Percentiles rank a stretch among this genome's conserved stretches.
Evolutionary conservation across 306 rosid species (phyloP).

Genomic region (Notholithocarpus densiflorus): DNA sequence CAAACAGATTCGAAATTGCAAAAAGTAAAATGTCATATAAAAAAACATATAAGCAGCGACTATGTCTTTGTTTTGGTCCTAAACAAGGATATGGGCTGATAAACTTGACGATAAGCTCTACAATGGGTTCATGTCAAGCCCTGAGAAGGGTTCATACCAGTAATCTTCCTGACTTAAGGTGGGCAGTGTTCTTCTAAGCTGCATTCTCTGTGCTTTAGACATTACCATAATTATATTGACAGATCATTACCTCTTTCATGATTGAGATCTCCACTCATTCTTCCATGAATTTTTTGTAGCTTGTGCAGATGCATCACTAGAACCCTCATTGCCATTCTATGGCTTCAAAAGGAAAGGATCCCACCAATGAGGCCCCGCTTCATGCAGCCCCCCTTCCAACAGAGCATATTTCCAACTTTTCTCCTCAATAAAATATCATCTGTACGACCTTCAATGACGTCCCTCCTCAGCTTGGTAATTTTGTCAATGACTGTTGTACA

Average conservation of each 20-base stretch:
- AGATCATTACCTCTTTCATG: constrained; percentile 21
- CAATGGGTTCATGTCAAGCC: constrained; percentile 18
- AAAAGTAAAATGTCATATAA: constrained; percentile 26
- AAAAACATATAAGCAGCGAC: constrained; percentile 31
- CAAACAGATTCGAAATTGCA: constrained; percentile 33
- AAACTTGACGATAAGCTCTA: constrained; percentile 10
- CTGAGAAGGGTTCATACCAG: neutral
- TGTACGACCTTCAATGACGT: constrained; percentile 52
- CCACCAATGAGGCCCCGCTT: constrained; percentile 95
- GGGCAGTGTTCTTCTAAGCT: neutral
- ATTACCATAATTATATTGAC: neutral
- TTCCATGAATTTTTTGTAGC: constrained; percentile 93
- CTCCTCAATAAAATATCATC: constrained; percentile 83
- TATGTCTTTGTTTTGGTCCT: constrained; percentile 19
- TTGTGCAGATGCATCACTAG: constrained; percentile 53
- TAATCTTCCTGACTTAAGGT: neutral
- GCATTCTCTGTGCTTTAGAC: neutral
- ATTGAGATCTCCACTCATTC: constrained; percentile 57
- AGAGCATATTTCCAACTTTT: constrained; percentile 94
- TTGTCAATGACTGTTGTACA: constrained; percentile 71
- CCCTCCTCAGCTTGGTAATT: constrained; percentile 73
- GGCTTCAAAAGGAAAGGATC: constrained; percentile 97
- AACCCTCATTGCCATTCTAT: constrained; percentile 63
- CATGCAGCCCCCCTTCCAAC: constrained; percentile 79
- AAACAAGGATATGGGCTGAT: constrained; percentile 17